phyloP scores from a whole-genome alignment of 129 eudicot genomes.

The Artemisia tridentata region DNA sequence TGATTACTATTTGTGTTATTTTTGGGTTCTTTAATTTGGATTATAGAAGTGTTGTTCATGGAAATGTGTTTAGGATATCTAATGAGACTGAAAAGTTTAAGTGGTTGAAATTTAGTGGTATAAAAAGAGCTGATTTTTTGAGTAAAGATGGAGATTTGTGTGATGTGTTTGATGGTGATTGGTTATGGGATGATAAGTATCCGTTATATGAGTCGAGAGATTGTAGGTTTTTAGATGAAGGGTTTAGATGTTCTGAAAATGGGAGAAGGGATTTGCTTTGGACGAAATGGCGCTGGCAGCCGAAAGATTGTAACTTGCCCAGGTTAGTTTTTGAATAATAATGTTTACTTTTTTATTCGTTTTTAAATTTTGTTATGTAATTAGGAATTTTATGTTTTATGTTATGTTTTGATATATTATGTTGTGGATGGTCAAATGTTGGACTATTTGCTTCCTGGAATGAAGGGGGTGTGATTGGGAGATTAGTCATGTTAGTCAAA shows the following conservation, averaged over 20 bases:
- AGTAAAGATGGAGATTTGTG: constrained; percentile 59
- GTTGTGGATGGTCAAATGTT: constrained; percentile 8
- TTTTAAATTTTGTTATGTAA: constrained; percentile 7
- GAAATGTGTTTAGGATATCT: constrained; percentile 29
- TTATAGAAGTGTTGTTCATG: constrained; percentile 56
- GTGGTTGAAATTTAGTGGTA: constrained; percentile 42
- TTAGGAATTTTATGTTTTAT: background rate
- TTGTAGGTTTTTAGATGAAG: constrained; percentile 86
- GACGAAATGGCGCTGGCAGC: constrained; percentile 97
- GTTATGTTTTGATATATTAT: background rate
- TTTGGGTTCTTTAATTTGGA: constrained; percentile 68
- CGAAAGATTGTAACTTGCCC: constrained; percentile 83
- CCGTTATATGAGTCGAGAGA: constrained; percentile 77
- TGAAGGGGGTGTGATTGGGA: constrained; percentile 18
- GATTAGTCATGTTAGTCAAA: background rate
- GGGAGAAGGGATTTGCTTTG: constrained; percentile 79
- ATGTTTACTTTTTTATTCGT: background rate
- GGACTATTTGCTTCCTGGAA: background rate
- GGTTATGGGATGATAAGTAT: constrained; percentile 97
- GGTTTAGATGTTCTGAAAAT: constrained; percentile 86
- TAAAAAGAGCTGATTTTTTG: constrained; percentile 62
- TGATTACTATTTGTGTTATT: constrained; percentile 45
- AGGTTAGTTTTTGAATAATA: constrained; percentile 53
- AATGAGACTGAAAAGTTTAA: constrained; percentile 43
- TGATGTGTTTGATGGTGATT: constrained; percentile 93